Conservation (phyloP, 192 early-diverging fungal genomes). For the Coemansia sp. region DNA sequence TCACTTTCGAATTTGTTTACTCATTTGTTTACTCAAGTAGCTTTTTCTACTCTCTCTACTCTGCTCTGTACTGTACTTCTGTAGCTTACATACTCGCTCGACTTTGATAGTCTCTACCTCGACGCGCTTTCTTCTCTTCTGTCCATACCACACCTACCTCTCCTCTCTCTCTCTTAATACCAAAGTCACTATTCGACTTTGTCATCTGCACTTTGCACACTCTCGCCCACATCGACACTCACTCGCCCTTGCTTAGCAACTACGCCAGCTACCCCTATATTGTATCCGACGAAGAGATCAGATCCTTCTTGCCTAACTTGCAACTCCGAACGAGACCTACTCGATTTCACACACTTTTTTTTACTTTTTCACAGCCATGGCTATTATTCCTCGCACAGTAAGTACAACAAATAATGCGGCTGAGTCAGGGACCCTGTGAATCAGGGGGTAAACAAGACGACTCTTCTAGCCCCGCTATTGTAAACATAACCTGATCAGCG, state of each 20-base stretch:
- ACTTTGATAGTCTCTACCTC: background rate
- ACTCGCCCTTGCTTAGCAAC: background rate
- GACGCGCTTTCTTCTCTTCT: background rate
- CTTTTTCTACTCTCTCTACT: background rate
- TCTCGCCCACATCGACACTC: background rate
- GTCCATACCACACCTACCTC: background rate
- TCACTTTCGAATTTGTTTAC: constrained; percentile 7
- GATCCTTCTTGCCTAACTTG: background rate
- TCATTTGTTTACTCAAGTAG: background rate
- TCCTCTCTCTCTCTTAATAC: background rate
- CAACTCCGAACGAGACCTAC: background rate
- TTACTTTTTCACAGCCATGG: background rate
- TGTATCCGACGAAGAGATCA: background rate
- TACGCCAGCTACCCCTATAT: background rate
- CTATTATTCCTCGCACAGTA: background rate
- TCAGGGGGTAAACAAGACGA: background rate
- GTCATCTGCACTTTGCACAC: background rate
- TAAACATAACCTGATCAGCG: background rate
- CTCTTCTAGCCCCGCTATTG: background rate
- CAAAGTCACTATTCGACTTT: background rate
- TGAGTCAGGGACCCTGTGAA: background rate
- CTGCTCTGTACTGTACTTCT: background rate
- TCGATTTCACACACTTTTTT: background rate
- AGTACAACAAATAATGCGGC: background rate
- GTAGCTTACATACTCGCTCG: background rate